Conservation (phyloP, 31 red algal genomes). For the Odonthalia washingtoniensis region DNA sequence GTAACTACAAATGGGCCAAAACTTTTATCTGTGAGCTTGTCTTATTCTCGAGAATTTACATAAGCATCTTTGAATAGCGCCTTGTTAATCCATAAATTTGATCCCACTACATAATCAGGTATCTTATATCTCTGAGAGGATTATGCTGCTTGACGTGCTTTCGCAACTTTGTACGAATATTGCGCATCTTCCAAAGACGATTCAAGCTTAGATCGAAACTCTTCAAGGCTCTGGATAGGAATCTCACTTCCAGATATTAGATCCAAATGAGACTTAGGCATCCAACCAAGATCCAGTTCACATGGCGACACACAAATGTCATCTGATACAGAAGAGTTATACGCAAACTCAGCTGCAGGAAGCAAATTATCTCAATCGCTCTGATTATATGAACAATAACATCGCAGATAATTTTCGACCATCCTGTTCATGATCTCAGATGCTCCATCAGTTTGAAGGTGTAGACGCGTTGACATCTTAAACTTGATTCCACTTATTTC, state of each 20-base stretch:
- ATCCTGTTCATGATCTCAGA: constrained; percentile 43
- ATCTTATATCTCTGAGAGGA: background rate
- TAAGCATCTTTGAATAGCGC: constrained; percentile 16
- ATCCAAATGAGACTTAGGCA: constrained; percentile 1
- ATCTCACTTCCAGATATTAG: background rate
- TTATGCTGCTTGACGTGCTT: constrained; percentile 6
- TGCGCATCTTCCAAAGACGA: constrained; percentile 4
- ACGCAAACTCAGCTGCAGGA: constrained; percentile 33
- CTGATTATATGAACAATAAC: constrained; percentile 40
- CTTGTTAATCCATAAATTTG: constrained; percentile 10
- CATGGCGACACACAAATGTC: constrained; percentile 33
- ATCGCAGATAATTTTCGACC: constrained; percentile 42
- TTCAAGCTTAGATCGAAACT: background rate
- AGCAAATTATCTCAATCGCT: constrained; percentile 28
- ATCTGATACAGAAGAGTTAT: constrained; percentile 19
- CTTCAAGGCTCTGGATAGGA: background rate
- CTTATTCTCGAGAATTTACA: background rate
- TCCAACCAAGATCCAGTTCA: constrained; percentile 41
- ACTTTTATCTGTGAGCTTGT: background rate
- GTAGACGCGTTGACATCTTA: constrained; percentile 32
- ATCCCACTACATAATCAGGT: constrained; percentile 12
- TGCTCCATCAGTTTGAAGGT: constrained; percentile 51
- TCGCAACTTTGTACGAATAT: constrained; percentile 35
- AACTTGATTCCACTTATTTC: constrained; percentile 11
- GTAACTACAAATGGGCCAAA: constrained; percentile 27